Conservation (phyloP, 192 early-diverging fungal genomes). For the Blastocladiella britannica region DNA sequence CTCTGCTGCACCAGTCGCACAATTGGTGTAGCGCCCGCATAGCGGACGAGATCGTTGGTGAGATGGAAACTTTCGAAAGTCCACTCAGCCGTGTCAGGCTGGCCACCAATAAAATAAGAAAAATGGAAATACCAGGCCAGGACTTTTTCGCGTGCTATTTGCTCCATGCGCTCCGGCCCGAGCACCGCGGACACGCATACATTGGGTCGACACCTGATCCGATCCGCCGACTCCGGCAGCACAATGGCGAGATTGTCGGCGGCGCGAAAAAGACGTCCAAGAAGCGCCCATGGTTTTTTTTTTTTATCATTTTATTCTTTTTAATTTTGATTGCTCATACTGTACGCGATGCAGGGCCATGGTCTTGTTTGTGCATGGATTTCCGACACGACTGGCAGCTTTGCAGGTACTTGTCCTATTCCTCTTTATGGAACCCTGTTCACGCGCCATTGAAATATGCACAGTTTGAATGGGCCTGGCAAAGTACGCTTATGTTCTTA, state of each 20-base stretch:
- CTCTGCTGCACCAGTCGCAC: no score
- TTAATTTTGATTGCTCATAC: neutral
- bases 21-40: no score
- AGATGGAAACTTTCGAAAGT: no score
- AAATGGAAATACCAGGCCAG: slow-evolving; percentile 1
- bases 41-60: no score
- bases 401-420: slow-evolving; percentile 15
- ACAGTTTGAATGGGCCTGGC: slow-evolving; percentile 29
- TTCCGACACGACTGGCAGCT: slow-evolving; percentile 19
- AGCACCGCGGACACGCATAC: slow-evolving; percentile 15
- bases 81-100: no score
- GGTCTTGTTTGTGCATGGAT: slow-evolving; percentile 21
- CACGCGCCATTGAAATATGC: neutral
- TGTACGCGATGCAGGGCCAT: no score
- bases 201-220: slow-evolving; percentile 35
- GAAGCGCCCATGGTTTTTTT: slow-evolving; percentile 16
- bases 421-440: neutral
- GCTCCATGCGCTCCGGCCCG: slow-evolving; percentile 13
- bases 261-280: slow-evolving; percentile 23
- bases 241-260: slow-evolving; percentile 31
- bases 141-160: slow-evolving; percentile 11
- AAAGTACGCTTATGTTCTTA: slow-evolving; percentile 6
- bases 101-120: no score
- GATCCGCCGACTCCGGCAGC: slow-evolving; percentile 20
- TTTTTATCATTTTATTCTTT: neutral